Percentiles rank a stretch among this genome's conserved stretches.
Evolutionary conservation across 108 stramenopile species (phyloP).

Genomic region (Pseudonitzschia pungens): DNA sequence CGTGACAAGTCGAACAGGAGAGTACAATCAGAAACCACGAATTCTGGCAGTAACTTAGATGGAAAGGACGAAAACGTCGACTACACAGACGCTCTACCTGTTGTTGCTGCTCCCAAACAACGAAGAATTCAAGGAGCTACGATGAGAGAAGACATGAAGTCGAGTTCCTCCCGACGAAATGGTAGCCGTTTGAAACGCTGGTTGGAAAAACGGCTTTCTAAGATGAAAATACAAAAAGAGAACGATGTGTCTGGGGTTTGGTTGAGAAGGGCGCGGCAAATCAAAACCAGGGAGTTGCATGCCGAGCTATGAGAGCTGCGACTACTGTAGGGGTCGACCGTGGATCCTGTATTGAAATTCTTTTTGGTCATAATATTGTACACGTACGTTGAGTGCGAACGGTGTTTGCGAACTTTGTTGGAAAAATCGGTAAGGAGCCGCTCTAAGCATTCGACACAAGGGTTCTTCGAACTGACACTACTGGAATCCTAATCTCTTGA

Average conservation of each 20-base stretch:
- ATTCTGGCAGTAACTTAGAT: neutral
- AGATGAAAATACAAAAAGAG: neutral
- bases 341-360: neutral
- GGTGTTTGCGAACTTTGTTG: too few relatives aligned
- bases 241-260: neutral
- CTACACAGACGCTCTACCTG: neutral
- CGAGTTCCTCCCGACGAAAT: neutral
- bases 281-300: neutral
- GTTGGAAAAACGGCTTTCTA: neutral
- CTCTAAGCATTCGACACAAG: too few relatives aligned
- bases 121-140: neutral
- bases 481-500: too few relatives aligned
- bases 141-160: neutral
- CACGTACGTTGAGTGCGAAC: too few relatives aligned
- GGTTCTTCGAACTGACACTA: too few relatives aligned
- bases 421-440: too few relatives aligned
- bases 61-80: neutral
- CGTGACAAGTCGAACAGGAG: constrained; percentile 1
- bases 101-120: neutral
- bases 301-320: neutral
- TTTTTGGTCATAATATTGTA: too few relatives aligned
- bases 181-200: neutral
- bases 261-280: neutral
- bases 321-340: neutral
- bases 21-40: neutral